Percentiles rank a stretch among this genome's conserved stretches.
Conservation (phyloP, 305 asterid species). For the Solanum hybrid region DNA sequence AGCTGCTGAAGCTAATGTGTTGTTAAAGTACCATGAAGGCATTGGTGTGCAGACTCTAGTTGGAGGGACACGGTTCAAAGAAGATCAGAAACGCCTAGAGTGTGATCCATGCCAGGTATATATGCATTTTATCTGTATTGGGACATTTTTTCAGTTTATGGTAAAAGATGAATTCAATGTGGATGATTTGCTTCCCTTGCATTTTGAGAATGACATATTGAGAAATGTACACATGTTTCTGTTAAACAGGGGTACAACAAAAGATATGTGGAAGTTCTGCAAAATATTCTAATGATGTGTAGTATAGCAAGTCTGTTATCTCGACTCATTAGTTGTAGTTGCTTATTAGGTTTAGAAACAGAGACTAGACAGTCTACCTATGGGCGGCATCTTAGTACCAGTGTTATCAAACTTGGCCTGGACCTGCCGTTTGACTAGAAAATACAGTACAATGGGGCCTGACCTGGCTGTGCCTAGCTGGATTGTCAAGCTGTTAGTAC, state of each 20-base stretch:
- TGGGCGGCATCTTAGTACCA: background rate
- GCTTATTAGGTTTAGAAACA: background rate
- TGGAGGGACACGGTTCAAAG: slow-evolving; percentile 90
- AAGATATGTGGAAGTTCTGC: background rate
- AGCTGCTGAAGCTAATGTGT: slow-evolving; percentile 84
- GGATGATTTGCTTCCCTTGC: background rate
- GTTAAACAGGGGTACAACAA: background rate
- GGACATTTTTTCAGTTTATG: background rate
- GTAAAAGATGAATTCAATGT: background rate
- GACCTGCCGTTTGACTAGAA: background rate
- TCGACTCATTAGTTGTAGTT: background rate
- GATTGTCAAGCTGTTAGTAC: background rate
- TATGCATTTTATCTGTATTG: background rate
- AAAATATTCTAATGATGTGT: background rate
- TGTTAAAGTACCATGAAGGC: slow-evolving; percentile 79
- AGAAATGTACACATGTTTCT: background rate
- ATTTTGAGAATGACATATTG: background rate
- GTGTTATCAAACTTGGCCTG: background rate
- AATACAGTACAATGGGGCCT: background rate
- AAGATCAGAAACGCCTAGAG: slow-evolving; percentile 66
- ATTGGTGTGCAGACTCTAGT: slow-evolving; percentile 75
- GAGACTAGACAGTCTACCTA: background rate
- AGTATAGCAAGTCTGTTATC: background rate
- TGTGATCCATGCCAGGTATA: slow-evolving; percentile 71
- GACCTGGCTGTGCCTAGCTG: background rate